Conservation (phyloP, 345 rosid genomes). For the Lenwebbia sp. region DNA sequence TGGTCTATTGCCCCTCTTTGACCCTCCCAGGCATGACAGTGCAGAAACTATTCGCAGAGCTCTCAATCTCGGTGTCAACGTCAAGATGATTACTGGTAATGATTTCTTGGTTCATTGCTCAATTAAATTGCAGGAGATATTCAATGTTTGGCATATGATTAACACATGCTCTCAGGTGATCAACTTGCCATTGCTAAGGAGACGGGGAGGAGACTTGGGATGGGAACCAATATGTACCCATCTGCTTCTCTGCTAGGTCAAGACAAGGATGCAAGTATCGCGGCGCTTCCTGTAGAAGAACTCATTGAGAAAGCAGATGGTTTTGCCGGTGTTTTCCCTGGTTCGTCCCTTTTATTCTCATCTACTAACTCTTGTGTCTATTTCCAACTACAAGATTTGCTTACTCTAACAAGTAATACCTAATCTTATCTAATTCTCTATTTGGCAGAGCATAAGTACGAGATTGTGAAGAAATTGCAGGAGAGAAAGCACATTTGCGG, state of each 20-base stretch:
- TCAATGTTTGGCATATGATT: background rate
- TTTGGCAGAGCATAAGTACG: constrained; percentile 77
- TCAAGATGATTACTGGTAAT: constrained; percentile 42
- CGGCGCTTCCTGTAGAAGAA: constrained; percentile 70
- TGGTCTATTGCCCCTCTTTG: constrained; percentile 26
- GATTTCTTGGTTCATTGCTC: background rate
- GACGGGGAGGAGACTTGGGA: constrained; percentile 89
- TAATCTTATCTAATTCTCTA: background rate
- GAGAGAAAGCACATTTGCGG: constrained; percentile 78
- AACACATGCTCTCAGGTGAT: constrained; percentile 26
- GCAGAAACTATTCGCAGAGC: constrained; percentile 47
- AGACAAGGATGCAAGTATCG: constrained; percentile 48
- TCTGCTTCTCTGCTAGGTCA: constrained; percentile 78
- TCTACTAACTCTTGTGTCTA: background rate
- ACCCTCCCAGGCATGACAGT: constrained; percentile 46
- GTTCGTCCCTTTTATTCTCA: constrained; percentile 15
- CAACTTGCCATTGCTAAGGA: constrained; percentile 91
- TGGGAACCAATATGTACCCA: constrained; percentile 97
- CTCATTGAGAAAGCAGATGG: constrained; percentile 92
- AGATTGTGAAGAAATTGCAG: constrained; percentile 90
- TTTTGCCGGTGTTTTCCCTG: constrained; percentile 94
- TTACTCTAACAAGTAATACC: background rate
- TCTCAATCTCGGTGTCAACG: constrained; percentile 43
- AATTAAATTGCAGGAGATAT: background rate
- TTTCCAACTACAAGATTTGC: background rate